Evolutionary conservation across 148 eudicot species (phyloP).

Genomic region (Chenopodium quinoa): DNA sequence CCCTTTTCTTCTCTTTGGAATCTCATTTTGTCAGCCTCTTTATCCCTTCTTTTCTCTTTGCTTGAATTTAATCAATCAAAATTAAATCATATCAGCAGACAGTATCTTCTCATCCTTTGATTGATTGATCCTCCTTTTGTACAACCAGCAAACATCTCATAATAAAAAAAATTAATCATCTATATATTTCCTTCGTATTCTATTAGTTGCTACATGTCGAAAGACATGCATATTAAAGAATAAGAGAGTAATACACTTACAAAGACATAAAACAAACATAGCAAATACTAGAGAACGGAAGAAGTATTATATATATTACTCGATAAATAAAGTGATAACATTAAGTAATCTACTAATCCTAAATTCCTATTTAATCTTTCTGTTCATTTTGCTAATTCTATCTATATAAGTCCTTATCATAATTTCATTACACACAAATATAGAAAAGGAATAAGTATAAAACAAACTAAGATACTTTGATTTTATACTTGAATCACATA

Average conservation of each 20-base stretch:
- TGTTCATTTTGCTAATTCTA: constrained; percentile 1
- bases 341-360: neutral
- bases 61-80: constrained; percentile 16
- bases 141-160: neutral
- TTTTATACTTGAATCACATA: constrained; percentile 11
- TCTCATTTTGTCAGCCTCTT: constrained; percentile 17
- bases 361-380: neutral
- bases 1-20: constrained; percentile 25
- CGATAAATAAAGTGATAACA: neutral
- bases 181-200: too few relatives aligned
- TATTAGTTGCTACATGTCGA: too few relatives aligned
- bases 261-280: too few relatives aligned
- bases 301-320: too few relatives aligned
- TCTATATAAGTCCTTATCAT: neutral
- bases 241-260: too few relatives aligned
- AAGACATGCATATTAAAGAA: too few relatives aligned
- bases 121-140: constrained; percentile 15
- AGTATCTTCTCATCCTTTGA: constrained; percentile 20
- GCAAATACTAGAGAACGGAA: too few relatives aligned
- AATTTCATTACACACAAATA: neutral
- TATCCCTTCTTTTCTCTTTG: constrained; percentile 24
- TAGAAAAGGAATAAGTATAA: neutral
- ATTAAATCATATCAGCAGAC: constrained; percentile 1
- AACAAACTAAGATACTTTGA: neutral
- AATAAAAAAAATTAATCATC: neutral